Base-by-base conservation (phyloP, 1,139 yeast genomes). In the Protomyces lactucae-debilis region DNA sequence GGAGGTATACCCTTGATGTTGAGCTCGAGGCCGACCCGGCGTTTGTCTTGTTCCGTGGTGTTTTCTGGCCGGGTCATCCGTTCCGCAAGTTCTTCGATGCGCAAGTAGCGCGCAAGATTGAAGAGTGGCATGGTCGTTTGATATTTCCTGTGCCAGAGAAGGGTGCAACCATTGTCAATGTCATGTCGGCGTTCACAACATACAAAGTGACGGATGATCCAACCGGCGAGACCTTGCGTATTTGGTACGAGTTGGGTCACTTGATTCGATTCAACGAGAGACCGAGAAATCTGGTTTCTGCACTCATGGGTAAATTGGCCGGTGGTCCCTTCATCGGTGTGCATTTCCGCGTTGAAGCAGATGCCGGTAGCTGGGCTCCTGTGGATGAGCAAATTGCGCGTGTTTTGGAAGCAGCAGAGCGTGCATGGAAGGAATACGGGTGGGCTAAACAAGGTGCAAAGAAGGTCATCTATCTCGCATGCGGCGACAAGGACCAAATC, bases 401-500 rank as follows among this genome's bases (percentile, higher is more conserved):
- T 9, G 25, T 39, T 10, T 39, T 54, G 51, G 32, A 39, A 16
- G 37, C 35, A 3, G 57, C 57, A n/a, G 51, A 54, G 12, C 37
- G 36, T n/a, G 57, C 57, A 12, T 54, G 57, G 57, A 21, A 37
- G 21, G 48, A 21, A 35, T 54, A 37, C 25, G 55, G 37, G 1
- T 28, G 39, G 43, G 14, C 21, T 21, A 16, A 37, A 25, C 28
- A 39, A 14, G 48, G 48, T 10, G 21, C 48, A 4, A 18, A 12
- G 14, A 54, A 54, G 36, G 18, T 16, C 36, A 54, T 54, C 37
- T 54, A 54, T 23, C 46, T 54, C 9, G 57, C 57, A 12, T 54
- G 57, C 35, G 57, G 57, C 16, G 57, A 54, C 37, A 21, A 40
- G n/a, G 57, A 21, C 25, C 57, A 43, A 23, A 54, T 54, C 14